Base-by-base conservation (phyloP, 495 filamentous ascomycete genomes). In the Lasiosphaeriaceae sp. region DNA sequence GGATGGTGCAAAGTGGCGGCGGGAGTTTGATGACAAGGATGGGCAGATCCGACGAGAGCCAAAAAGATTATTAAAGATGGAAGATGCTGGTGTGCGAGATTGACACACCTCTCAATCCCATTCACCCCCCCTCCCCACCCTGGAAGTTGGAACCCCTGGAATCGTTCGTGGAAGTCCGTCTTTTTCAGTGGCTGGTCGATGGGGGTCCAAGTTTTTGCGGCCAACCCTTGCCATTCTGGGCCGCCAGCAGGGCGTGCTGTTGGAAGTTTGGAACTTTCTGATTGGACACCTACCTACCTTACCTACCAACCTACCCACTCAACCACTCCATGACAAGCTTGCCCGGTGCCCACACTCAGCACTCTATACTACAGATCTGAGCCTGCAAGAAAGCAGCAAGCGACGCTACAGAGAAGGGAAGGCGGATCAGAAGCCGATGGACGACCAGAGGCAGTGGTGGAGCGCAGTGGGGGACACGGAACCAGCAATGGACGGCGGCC, bases 1-100 rank as follows among this genome's bases (percentile, higher is more conserved):
- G 26, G 43, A 37, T 29, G 26, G 29, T 20, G 39, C 39, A 43
- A 43, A 34, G 46, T 57, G 46, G 54, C 37, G 61, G 57, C 57
- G 53, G 35, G 54, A 49, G 43, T 47, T 45, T 58, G 55, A 47
- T 57, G 52, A 59, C 49, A 49, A 59, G 57, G 57, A 47, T 60
- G 23, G 43, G 16, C 50, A 45, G 51, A 54, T 46, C 44, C 54
- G 54, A 39, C 24, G n/a, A 31, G 29, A 53, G 50, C 34, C 31
- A 39, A 41, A 52, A 53, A 44, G 14, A 44, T 44, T 4, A 44
- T 44, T 4, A 31, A 31, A 31, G 26, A 31, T 31, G 26, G 26
- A 9, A 31, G 26, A 31, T 31, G 26, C 4, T 4, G 4, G 26
- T 31, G 3, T 3, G 9, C 26, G 26, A 31, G 26, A 31, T 31